Base-by-base conservation (phyloP, 2,329 filamentous ascomycete genomes). In the Aspergillus puulaauensis region DNA sequence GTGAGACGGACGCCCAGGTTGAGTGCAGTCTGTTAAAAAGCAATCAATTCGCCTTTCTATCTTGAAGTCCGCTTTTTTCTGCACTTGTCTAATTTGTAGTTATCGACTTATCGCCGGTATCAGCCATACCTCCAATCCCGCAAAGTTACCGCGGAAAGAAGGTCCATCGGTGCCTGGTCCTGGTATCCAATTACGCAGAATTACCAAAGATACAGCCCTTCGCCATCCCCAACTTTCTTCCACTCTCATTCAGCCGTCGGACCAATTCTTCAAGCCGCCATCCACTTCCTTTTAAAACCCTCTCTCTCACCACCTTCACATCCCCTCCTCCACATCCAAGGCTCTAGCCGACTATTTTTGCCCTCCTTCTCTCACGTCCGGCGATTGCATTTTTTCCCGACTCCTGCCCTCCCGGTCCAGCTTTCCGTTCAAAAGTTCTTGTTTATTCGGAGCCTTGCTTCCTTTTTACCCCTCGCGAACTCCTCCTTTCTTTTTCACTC, bases 21-120 rank as follows among this genome's bases (percentile, higher is more conserved):
- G 23, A 49, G 24, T 31, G 40, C 35, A n/a, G 23, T 50, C 44
- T 57, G 19, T 41, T 57, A 53, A 60, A 62, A 57, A 59, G 53
- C 46, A 47, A 43, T 15, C 44, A 40, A 52, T 35, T 23, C 27
- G 40, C 41, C n/a, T 48, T 45, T 27, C 35, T 31, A 33, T 57
- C 47, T 39, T n/a, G 21, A 40, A 21, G 31, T 47, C 39, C 11
- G 24, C 24, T 19, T 24, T 35, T 23, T 46, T 17, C 17, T 48
- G 24, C 45, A 12, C 31, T n/a, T 48, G 31, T 35, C 45, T 6
- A 48, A 31, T 24, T 31, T 48, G 17, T 19, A 43, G 40, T 21
- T 17, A 5, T 9, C 11, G 59, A 63, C 54, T 51, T 66, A 62
- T 62, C 57, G 65, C 60, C 64, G 61, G 60, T 63, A 62, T 54